These are phyloP conservation scores for Cercophora newfieldiana DNA, from an alignment of 495 filamentous ascomycete species.

Conservation along the genomic window DNA sequence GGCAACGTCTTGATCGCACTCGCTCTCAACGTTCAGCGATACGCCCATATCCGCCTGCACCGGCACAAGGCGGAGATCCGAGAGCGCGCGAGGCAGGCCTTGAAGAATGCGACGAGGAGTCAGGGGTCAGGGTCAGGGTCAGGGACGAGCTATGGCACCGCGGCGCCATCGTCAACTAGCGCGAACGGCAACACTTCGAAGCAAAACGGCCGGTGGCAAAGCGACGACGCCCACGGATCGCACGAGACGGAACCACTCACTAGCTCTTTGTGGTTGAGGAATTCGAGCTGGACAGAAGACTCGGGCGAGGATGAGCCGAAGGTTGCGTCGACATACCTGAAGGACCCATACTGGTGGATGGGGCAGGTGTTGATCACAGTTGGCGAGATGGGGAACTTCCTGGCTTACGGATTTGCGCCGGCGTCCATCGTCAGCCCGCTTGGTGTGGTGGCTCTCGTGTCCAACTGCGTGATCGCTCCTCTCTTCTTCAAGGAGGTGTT, in stretches of 20 bases:
- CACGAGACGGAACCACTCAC: slow-evolving; percentile 53
- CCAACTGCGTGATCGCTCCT: slow-evolving; percentile 94
- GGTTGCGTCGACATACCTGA: slow-evolving; percentile 61
- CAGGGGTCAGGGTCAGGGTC: slow-evolving; percentile 36
- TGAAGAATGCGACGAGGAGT: slow-evolving; percentile 21
- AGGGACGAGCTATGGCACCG: slow-evolving; percentile 26
- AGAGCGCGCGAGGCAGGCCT: slow-evolving; percentile 55
- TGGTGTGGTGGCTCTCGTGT: slow-evolving; percentile 90
- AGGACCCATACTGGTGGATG: slow-evolving; percentile 93
- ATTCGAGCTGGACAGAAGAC: slow-evolving; percentile 39
- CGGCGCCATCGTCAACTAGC: slow-evolving; percentile 10
- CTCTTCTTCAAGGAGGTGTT: slow-evolving; percentile 89
- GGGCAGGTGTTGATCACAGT: slow-evolving; percentile 87
- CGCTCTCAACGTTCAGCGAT: slow-evolving; percentile 94
- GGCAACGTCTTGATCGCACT: slow-evolving; percentile 93
- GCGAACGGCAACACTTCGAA: slow-evolving; percentile 31
- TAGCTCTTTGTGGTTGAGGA: slow-evolving; percentile 45
- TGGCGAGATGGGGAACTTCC: slow-evolving; percentile 94
- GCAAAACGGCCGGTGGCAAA: slow-evolving; percentile 31
- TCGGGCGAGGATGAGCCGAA: slow-evolving; percentile 38
- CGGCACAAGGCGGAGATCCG: slow-evolving; percentile 37
- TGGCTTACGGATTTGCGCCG: slow-evolving; percentile 97
- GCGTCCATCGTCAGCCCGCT: slow-evolving; percentile 97
- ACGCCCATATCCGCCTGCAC: slow-evolving; percentile 81
- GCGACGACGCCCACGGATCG: slow-evolving; percentile 30